Evolutionary conservation across 1,284 basidiomycete genomes (phyloP), one percentile per base, ranked within the genome.

Genomic region (Pyrrhoderma lamaoense): DNA sequence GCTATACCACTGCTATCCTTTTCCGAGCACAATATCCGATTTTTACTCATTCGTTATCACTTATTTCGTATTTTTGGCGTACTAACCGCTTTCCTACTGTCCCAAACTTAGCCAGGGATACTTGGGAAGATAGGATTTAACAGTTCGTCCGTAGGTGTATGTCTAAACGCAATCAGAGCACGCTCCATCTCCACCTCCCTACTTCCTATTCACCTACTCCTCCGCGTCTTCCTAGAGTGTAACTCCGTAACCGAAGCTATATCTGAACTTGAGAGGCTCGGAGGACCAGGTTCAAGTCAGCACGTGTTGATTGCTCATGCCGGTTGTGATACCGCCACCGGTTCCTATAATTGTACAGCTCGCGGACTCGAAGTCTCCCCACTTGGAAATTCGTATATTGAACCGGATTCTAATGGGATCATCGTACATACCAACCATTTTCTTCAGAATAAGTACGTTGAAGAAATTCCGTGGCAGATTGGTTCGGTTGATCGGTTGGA

Each of bases 51-150:
- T n/a, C n/a, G n/a, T n/a, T n/a, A n/a, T n/a, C n/a, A n/a, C n/a
- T n/a, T n/a, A n/a, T n/a, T n/a, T n/a, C n/a, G n/a, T n/a, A n/a
- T n/a, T n/a, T n/a, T n/a, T n/a, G n/a, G 11, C 27, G 11, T 11
- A 16, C 38, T 40, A 16, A 5, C n/a, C 38, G 7, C 38, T 18
- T 18, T 18, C 38, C 38, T 16, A 40, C 38, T 40, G 5, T 18
- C 16, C 5, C 19, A 18, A 14, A 8, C 8, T 14, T 34, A 68
- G 67, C 63, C 67, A 4, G 68, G 68, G 8, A 69, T 70, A 44
- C 62, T 70, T 9, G 68, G 68, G 14, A 70, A 70, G 56, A 69
- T 70, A 40, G 68, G 68, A 0, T 68, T 67, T 60, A 69, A 68
- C 56, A 60, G 63, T 2, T 49, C 58, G 7, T 68, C 67, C 2